Evolutionary conservation across 129 eudicot species (phyloP).

Genomic region (Flaveria trinervia): DNA sequence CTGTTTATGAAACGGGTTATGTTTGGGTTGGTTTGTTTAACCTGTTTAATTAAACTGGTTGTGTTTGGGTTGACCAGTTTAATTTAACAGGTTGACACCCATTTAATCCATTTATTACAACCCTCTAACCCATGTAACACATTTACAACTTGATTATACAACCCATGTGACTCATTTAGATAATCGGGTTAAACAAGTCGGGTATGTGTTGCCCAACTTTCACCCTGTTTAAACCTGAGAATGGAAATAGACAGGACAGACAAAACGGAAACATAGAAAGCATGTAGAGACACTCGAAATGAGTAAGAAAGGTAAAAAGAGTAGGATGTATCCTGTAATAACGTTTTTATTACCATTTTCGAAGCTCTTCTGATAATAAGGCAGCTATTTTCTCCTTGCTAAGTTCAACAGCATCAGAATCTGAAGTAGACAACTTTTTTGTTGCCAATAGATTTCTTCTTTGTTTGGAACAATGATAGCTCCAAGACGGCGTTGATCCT

Average conservation of each 20-base stretch:
- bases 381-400: conserved; percentile 51
- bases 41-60: not conserved
- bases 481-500: conserved; percentile 98
- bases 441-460: conserved; percentile 64
- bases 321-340: not conserved
- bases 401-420: conserved; percentile 51
- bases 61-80: not conserved
- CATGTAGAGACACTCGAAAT: not conserved
- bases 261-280: not conserved
- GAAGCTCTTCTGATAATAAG: conserved; percentile 63
- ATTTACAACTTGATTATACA: not conserved
- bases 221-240: not conserved
- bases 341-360: conserved; percentile 62
- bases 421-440: conserved; percentile 40
- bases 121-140: not conserved
- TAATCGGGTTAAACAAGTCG: not conserved
- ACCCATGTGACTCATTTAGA: not conserved
- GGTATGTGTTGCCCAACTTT: not conserved
- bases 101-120: not conserved
- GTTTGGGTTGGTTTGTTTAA: not conserved
- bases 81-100: not conserved
- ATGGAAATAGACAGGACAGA: not conserved
- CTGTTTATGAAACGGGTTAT: not conserved
- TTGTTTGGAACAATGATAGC: conserved; percentile 95
- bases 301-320: not conserved